Conservation (phyloP, 2,329 filamentous ascomycete genomes). For the Colletotrichum aenigma region DNA sequence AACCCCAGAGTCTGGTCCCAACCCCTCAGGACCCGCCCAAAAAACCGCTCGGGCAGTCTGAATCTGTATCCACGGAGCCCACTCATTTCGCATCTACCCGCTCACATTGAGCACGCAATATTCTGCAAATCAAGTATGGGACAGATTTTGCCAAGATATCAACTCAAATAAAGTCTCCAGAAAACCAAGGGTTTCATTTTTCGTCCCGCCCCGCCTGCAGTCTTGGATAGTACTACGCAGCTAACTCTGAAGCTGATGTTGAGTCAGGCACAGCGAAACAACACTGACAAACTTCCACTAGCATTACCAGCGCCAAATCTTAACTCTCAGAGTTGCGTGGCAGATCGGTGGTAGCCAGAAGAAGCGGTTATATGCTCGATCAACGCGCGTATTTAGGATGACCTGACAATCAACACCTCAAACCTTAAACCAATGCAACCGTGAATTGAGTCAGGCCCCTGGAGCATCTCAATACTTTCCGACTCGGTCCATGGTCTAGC, state of each 20-base stretch:
- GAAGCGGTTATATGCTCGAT: not conserved
- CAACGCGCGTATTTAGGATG: not conserved
- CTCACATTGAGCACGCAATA: not conserved
- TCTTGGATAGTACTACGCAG: not conserved
- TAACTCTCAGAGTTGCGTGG: not conserved
- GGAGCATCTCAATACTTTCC: not conserved
- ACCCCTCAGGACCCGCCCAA: not conserved
- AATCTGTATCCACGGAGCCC: not conserved
- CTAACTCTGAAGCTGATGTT: not conserved
- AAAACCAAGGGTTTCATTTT: not conserved
- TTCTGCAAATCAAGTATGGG: not conserved
- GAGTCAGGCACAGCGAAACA: not conserved
- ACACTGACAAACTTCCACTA: not conserved
- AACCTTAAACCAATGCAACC: not conserved
- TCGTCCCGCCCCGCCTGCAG: not conserved
- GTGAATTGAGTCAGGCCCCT: not conserved
- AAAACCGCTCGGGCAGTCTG: not conserved
- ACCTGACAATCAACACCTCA: not conserved
- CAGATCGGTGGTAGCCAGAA: not conserved
- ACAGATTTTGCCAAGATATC: not conserved
- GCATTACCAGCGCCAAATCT: not conserved
- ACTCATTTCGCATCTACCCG: not conserved
- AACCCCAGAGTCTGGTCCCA: not conserved
- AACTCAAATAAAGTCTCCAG: not conserved
- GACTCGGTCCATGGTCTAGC: not conserved